These are phyloP conservation scores for Globisporangium irregulare DNA, from an alignment of 352 stramenopile species.

Conservation along the genomic window DNA sequence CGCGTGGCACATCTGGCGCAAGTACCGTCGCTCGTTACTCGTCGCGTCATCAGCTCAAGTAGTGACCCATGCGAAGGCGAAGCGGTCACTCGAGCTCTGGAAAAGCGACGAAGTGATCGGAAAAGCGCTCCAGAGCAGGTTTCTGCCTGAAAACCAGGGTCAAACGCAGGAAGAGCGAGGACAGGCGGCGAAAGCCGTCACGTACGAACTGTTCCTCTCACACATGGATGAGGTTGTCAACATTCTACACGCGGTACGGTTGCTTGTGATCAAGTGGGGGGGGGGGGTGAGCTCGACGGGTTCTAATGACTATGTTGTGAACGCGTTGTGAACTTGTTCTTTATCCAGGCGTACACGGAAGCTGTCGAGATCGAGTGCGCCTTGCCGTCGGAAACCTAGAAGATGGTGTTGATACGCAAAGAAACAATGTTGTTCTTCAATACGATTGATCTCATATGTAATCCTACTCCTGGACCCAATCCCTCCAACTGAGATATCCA, in stretches of 20 bases:
- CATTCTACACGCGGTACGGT: conserved; percentile 41
- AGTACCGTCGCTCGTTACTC: conserved; percentile 39
- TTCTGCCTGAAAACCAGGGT: conserved; percentile 16
- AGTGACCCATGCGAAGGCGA: conserved; percentile 41
- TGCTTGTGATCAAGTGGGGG: neutral
- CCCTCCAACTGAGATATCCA: no score
- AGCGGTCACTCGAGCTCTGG: conserved; percentile 55
- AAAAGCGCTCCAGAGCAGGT: conserved; percentile 35
- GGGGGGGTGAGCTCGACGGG: neutral
- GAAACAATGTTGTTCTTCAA: neutral
- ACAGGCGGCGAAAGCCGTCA: conserved; percentile 24
- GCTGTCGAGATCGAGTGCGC: conserved; percentile 24
- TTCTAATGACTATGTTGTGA: neutral
- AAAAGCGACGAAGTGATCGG: conserved; percentile 64
- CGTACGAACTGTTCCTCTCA: conserved; percentile 42
- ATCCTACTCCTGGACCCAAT: no score
- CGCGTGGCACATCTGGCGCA: conserved; percentile 72
- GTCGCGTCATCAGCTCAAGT: conserved; percentile 7
- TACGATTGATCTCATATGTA: neutral
- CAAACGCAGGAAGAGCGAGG: neutral
- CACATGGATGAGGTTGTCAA: conserved; percentile 42
- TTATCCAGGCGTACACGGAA: conserved; percentile 25
- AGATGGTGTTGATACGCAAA: neutral
- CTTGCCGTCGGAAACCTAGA: neutral
- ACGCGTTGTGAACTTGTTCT: neutral